Base-by-base conservation (phyloP, 164 flowering plant species). In the Chimonanthus praecox region DNA sequence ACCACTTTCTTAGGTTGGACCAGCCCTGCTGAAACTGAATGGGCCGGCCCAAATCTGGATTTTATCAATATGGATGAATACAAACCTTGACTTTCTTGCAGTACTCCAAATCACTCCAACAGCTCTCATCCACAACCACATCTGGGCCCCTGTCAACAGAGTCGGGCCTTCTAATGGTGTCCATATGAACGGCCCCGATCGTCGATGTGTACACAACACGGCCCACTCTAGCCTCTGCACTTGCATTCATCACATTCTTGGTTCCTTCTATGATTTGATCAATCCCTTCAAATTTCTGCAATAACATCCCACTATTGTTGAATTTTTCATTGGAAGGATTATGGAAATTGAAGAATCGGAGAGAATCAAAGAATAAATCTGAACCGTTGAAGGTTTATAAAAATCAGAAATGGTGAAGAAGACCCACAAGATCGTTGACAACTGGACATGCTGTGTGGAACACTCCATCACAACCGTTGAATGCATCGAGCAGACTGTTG, bases 81-180 rank as follows among this genome's bases (percentile, higher is more conserved):
- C 60, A 5, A 13, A 92, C 98, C 94, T 85, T 90, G 71, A 97
- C 93, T 80, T 85, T 87, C 84, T 91, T 95, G 92, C 99, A 95
- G 78, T 84, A 93, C 4, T 95, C 98, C 7, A 95, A 92, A 75
- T 95, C 97, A 76, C 98, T 93, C 99, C 98, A 95, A 75, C 98
- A 95, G 63, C 80, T 84, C 77, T 95, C 99, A 58, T 95, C 99
- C 0, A 95, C 92, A 7, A 93, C 90, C 3, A 66, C 84, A 5
- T 93, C 92, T 0, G 92, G 90, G 11, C 84, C 64, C 69, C 99
- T 58, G 68, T 87, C 33, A 1, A 33, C 33, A 33, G 33, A 33
- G 33, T 33, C 2, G 1, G 33, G 33, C 33, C 33, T 33, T 33
- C 33, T 33, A 33, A 33, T 88, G 0, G 98, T 97, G 76, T 93